Base-by-base conservation (phyloP, 2,329 filamentous ascomycete genomes). In the Diplodia seriata region DNA sequence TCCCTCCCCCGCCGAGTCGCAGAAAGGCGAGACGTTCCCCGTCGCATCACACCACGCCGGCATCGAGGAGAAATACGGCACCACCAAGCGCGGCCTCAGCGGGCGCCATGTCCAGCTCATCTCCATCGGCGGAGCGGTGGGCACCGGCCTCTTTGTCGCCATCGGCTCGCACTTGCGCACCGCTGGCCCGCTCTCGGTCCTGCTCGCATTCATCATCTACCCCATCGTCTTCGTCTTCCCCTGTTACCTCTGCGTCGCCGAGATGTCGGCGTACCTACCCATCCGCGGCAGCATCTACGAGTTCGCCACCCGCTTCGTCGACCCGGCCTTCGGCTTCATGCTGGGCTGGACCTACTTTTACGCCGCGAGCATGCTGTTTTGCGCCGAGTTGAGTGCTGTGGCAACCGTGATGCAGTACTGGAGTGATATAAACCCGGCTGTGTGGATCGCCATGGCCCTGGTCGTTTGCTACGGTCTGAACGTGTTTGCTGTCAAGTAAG, bases 281-380 rank as follows among this genome's bases (percentile, higher is more conserved):
- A 69, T 75, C 11, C 72, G 90, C 92, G n/a, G 93, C 92, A 53
- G 94, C 92, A 2, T 97, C 96, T 75, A 90, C 92, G 1, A 89
- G 91, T 5, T 97, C 80, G 93, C 92, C 12, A 94, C 91, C 36
- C 87, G 93, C 18, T 68, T 57, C n/a, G 55, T 68, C 18, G 55
- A 63, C 33, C 66, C 66, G 4, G 56, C 55, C 2, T 50, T 68
- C 9, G 66, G 66, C 4, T 68, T 68, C 47, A 57, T 57, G 40
- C 23, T 68, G 11, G 66, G 66, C 12, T 68, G 66, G 66, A 68
- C 47, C 20, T 62, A 68, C 23, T 68, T 50, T 15, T 68, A 57
- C 20, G 64, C 53, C 12, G 59, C 59, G 29, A 62, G 59, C 20
- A 62, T 62, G 59, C 29, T 62, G 59, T 62, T 65, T 31, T 65